Evolutionary conservation across 1,284 basidiomycete species (phyloP), one percentile per base, ranked within the genome.

Genomic region (Boletus smithii): DNA sequence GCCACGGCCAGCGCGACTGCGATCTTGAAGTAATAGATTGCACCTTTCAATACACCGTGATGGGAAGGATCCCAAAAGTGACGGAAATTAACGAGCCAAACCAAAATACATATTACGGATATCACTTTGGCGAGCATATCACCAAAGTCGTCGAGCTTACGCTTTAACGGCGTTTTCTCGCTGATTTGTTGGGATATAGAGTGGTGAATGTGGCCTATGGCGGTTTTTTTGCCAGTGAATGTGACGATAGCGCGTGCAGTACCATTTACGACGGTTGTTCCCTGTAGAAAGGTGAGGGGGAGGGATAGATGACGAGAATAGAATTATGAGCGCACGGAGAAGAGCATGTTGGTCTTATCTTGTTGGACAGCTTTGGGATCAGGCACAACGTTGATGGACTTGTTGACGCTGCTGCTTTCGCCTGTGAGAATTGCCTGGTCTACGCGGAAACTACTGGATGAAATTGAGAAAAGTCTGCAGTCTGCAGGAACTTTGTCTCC

Each of bases 1-100:
- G 95, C 94, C 36, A 97, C 94, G 14, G 95, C 94, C 30, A 97
- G 75, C 4, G 95, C 92, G 37, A 98, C 95, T 29, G 94, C 95
- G 61, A 97, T 97, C 74, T 97, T 97, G 79, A 97, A 91, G 70
- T 97, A 97, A 69, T 97, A 97, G 53, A 97, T 81, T 0, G 94
- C 94, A 33, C 94, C 94, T 67, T 93, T 92, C 59, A 97, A 73
- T 49, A 74, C 83, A 47, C 93, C 90, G 58, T 89, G 88, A 66
- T 97, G 94, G 18, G 87, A 80, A 10, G 93, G 91, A 62, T 97
- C 94, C 77, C 80, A 85, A 68, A 97, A 97, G 70, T 97, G 91
- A 43, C 89, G 83, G 59, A 93, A 79, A 71, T 97, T 97, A 72
- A 97, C 87, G 52, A 97, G 74, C 94, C 94, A 97, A 58, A 97